These are phyloP conservation scores for Lodderomyces oxycetoniae DNA, from an alignment of 1,139 yeast genomes.

Conservation along the genomic window DNA sequence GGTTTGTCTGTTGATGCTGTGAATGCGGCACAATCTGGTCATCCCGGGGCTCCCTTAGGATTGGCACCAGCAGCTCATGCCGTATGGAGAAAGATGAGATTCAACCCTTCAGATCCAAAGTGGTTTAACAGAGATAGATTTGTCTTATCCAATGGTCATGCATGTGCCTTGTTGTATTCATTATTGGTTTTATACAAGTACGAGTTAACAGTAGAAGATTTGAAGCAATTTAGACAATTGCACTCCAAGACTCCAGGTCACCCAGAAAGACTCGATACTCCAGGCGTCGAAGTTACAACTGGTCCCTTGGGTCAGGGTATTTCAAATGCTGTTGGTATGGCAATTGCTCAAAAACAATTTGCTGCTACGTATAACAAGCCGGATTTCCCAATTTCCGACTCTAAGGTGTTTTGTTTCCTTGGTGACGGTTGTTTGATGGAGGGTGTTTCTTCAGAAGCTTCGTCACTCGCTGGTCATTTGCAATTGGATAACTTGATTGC, in stretches of 20 bases:
- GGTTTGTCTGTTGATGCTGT: conserved; percentile 86
- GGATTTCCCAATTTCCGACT: conserved; percentile 64
- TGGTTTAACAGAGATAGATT: conserved; percentile 97
- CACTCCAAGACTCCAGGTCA: conserved; percentile 95
- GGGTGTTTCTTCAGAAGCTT: conserved; percentile 95
- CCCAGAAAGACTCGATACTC: conserved; percentile 74
- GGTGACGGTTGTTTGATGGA: conserved; percentile 99
- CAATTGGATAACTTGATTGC: conserved; percentile 91
- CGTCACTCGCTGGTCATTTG: conserved; percentile 94
- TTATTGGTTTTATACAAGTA: conserved; percentile 84
- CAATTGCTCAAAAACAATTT: conserved; percentile 87
- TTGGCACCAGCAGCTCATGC: conserved; percentile 74
- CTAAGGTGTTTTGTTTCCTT: conserved; percentile 72
- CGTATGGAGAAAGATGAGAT: conserved; percentile 74
- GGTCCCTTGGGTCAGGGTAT: conserved; percentile 99
- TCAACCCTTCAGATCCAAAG: conserved; percentile 85
- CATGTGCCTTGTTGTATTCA: conserved; percentile 86
- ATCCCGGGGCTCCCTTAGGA: conserved; percentile 99
- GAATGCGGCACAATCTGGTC: conserved; percentile 91
- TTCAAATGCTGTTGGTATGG: conserved; percentile 94
- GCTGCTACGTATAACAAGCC: conserved; percentile 96
- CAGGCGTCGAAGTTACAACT: conserved; percentile 96
- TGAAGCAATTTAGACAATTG: conserved; percentile 87
- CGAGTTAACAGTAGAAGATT: conserved; percentile 76
- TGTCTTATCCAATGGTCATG: conserved; percentile 95